Base-by-base conservation (phyloP, 306 rosid genomes). In the Biancaea sappan region DNA sequence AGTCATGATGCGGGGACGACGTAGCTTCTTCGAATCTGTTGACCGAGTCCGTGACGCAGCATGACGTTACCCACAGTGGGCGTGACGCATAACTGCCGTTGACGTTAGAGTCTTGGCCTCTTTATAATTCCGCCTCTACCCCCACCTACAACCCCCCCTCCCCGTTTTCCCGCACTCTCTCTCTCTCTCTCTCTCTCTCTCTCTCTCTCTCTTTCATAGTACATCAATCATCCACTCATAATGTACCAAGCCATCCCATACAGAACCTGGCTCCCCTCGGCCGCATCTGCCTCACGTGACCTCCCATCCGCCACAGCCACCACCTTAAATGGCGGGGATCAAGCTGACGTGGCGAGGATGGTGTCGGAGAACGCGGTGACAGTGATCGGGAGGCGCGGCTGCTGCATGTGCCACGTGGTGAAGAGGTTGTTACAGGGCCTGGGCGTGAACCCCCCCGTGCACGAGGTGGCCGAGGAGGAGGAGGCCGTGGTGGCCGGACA, bases 161-260 rank as follows among this genome's bases (percentile, higher is more conserved):
- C 16, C 70, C 43, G 48, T 21, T 4, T 21, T 50, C 67, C 72
- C 48, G 26, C 44, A 59, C 7, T 21, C 2, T 1, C 15, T 8
- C 52, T 35, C 77, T 44, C 72, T 8, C 82, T 28, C 48, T 66
- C 38, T 58, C 63, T 64, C 78, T 72, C 46, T 35, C 51, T 56
- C 77, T 41, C 47, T 66, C 22, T 57, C 70, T 58, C 76, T 69
- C 44, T n/a, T 31, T n/a, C 1, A 1, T 7, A 38, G 3, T 7
- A 5, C 3, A n/a, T n/a, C n/a, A n/a, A n/a, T n/a, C n/a, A n/a
- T n/a, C n/a, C n/a, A n/a, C n/a, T 41, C 12, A 76, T 24, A n/a
- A 94, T 94, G 98, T 89, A 92, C 44, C 90, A 94, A 62, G 97
- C 98, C 7, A 91, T 94, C 41, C 98, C 98, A 4, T 86, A 77